Evolutionary conservation across 1,139 yeast species (phyloP), one percentile per base, ranked within the genome.

Genomic region (Trichomonascaceae sp.): DNA sequence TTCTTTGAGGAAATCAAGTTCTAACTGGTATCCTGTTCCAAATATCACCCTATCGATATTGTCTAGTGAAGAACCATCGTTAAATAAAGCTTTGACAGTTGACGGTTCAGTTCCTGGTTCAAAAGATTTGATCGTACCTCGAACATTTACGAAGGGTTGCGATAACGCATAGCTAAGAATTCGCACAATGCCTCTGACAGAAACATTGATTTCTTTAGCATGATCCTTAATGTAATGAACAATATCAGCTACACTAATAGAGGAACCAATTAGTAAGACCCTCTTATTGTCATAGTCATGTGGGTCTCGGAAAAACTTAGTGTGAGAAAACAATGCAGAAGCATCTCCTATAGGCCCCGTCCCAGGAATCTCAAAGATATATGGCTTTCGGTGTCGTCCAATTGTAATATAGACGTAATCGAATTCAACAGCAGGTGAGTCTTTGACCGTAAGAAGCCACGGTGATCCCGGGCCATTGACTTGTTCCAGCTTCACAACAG

Each of bases 361-460:
- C 2, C 88, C 88, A 0, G 69, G 68, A 47, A 78, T 74, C 30
- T 73, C 66, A 0, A 85, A 85, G 41, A 80, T 66, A 55, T 59
- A 76, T 0, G 86, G 85, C 27, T 75, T 68, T 56, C 79, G 79
- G 61, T 75, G 78, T 57, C 76, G 74, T 9, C 87, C 87, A 8
- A 74, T 70, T 9, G 84, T 82, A 20, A 79, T 70, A 17, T 78
- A 73, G 15, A 82, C 75, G 10, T 79, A 82, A 61, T 81, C 85
- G 60, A 74, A 74, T 27, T 27, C 32, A 27, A 10, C 32, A 27
- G 32, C 32, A 12, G 32, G 47, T 12, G 17, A 20, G 12, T 52
- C 52, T 12, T 43, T 38, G 17, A 43, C 47, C 4, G 49, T 43
- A 15, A 50, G 32, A 24, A 53, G 45, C 57, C 55, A 51, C 44